A percentile compares a stretch with the other conserved stretches of the same genome.
phyloP scores from a whole-genome alignment of 495 filamentous ascomycete species.

The Rhypophila decipiens region DNA sequence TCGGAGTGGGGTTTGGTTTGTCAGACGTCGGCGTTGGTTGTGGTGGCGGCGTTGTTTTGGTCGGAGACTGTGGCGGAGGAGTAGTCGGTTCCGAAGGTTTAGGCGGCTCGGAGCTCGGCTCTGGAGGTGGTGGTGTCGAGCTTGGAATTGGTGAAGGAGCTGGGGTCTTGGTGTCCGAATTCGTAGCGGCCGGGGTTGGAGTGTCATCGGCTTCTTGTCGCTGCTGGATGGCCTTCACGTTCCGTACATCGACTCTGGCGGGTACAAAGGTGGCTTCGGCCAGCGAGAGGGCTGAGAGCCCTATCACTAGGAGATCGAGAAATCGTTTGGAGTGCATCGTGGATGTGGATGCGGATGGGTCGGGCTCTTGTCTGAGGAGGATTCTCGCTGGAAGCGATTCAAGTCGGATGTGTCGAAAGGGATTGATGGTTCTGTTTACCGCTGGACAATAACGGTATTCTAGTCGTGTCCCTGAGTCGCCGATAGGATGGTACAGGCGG shows the following conservation, averaged over 20 bases:
- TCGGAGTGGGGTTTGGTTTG: neutral
- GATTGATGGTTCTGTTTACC: too few relatives aligned
- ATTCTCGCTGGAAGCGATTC: too few relatives aligned
- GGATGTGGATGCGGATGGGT: neutral
- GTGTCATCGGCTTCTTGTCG: constrained; percentile 10
- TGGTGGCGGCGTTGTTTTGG: neutral
- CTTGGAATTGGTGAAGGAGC: constrained; percentile 3
- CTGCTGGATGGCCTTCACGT: constrained; percentile 13
- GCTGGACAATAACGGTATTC: too few relatives aligned
- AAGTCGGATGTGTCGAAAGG: too few relatives aligned
- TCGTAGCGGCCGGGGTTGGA: neutral
- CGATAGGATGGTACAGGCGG: neutral
- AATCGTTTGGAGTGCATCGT: constrained; percentile 33
- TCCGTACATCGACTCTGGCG: constrained; percentile 12
- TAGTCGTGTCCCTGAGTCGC: neutral
- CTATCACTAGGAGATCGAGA: constrained; percentile 31
- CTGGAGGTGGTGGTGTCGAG: neutral
- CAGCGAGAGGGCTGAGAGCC: constrained; percentile 33
- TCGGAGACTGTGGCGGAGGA: neutral
- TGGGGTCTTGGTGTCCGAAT: constrained; percentile 9
- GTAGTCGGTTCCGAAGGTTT: constrained; percentile 1
- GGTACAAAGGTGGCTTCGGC: constrained; percentile 33
- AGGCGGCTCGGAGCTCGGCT: neutral
- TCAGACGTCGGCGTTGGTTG: constrained; percentile 1
- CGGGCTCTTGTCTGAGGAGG: neutral